Evolutionary conservation across 495 filamentous ascomycete species (phyloP).

Genomic region (Xylaria castorea): DNA sequence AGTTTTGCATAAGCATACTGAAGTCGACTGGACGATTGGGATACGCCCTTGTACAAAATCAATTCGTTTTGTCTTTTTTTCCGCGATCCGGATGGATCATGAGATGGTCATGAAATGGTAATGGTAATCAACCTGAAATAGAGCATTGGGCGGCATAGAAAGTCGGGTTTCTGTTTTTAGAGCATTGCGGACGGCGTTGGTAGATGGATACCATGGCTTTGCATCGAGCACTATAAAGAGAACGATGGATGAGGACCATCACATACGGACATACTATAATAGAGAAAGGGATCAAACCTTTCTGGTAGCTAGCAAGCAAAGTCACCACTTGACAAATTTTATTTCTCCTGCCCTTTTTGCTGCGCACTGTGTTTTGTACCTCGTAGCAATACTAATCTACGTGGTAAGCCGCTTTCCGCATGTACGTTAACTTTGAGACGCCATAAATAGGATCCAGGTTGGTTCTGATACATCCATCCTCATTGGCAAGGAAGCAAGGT

Average conservation of each 20-base stretch:
- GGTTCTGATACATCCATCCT: too few relatives aligned
- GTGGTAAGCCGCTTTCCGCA: not conserved
- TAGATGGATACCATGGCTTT: not conserved
- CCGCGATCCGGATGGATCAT: not conserved
- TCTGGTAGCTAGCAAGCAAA: conserved; percentile 12
- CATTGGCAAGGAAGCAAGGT: too few relatives aligned
- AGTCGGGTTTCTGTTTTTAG: conserved; percentile 4
- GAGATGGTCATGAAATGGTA: conserved; percentile 7
- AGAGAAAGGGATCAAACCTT: not conserved
- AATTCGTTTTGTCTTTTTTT: not conserved
- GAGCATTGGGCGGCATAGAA: not conserved
- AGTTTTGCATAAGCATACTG: conserved; percentile 52
- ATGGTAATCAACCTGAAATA: not conserved
- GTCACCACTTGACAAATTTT: conserved; percentile 14
- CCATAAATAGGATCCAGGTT: too few relatives aligned
- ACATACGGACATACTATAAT: not conserved
- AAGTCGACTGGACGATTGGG: not conserved
- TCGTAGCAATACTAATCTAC: not conserved
- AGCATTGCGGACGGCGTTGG: conserved; percentile 22
- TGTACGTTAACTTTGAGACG: too few relatives aligned
- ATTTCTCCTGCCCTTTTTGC: not conserved
- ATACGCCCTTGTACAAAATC: conserved; percentile 1
- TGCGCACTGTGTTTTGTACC: not conserved
- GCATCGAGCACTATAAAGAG: not conserved
- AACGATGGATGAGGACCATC: not conserved